These are phyloP conservation scores for Chlorella sorokiniana DNA, from an alignment of 139 green algal species.

Conservation along the genomic window DNA sequence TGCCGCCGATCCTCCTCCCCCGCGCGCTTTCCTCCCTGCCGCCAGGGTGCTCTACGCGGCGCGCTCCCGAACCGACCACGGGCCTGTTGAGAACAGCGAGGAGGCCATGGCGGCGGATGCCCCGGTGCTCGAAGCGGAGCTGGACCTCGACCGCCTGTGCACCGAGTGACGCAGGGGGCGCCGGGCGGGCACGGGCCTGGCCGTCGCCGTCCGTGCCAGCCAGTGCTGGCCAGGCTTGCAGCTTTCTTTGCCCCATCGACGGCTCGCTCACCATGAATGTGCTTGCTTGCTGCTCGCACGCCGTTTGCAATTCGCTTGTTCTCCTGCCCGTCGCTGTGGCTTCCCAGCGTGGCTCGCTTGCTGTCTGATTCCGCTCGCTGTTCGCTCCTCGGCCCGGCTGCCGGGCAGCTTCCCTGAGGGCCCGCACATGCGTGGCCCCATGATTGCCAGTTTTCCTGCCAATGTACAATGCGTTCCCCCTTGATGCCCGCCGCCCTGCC, in stretches of 20 bases:
- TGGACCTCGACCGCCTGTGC: constrained; percentile 52
- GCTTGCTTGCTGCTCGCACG: background rate
- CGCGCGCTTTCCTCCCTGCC: background rate
- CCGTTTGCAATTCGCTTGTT: background rate
- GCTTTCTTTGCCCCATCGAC: too few relatives aligned
- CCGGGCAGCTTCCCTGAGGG: too few relatives aligned
- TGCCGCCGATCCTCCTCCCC: too few relatives aligned
- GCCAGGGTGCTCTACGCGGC: constrained; percentile 44
- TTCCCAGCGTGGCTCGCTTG: background rate
- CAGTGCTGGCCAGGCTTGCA: too few relatives aligned
- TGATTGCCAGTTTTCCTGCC: too few relatives aligned
- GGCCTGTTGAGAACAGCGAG: constrained; percentile 54
- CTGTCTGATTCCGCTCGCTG: too few relatives aligned
- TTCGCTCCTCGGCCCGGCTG: too few relatives aligned
- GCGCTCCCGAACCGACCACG: constrained; percentile 36
- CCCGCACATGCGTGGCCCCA: too few relatives aligned
- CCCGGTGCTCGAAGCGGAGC: constrained; percentile 57
- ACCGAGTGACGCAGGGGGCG: background rate
- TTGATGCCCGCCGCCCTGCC: too few relatives aligned
- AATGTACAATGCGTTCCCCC: too few relatives aligned
- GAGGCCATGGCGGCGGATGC: constrained; percentile 44
- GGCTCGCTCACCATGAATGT: too few relatives aligned
- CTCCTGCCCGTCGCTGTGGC: background rate
- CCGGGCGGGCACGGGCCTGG: background rate
- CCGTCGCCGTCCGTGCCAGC: background rate